phyloP scores from a whole-genome alignment of 2,329 filamentous ascomycete species.

The Chalaropsis ovoidea region DNA sequence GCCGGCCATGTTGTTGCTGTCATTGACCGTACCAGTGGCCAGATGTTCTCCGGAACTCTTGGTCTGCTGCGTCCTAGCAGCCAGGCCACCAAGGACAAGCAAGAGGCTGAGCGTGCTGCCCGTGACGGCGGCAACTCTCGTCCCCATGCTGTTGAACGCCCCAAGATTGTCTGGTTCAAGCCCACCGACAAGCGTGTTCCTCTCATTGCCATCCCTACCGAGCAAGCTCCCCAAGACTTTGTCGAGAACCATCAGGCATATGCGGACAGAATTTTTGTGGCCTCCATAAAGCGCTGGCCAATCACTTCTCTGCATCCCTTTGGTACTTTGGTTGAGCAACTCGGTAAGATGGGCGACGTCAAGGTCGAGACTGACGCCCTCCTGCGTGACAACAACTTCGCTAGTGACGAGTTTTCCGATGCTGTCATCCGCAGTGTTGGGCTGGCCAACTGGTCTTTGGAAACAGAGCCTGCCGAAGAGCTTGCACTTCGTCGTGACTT shows the following conservation, averaged over 20 bases:
- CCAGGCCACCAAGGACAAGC: slow-evolving; percentile 98
- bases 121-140: slow-evolving; percentile 56
- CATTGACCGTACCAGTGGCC: slow-evolving; percentile 89
- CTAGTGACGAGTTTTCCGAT: slow-evolving; percentile 93
- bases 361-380: slow-evolving; percentile 97
- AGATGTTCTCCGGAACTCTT: slow-evolving; percentile 97
- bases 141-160: slow-evolving; percentile 67
- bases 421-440: slow-evolving; percentile 88
- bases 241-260: slow-evolving; percentile 98
- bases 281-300: slow-evolving; percentile 98
- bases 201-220: slow-evolving; percentile 93
- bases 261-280: slow-evolving; percentile 94
- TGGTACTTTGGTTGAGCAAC: slow-evolving; percentile 90
- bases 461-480: slow-evolving; percentile 67
- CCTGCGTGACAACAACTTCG: slow-evolving; percentile 96
- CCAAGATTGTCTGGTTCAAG: slow-evolving; percentile 99
- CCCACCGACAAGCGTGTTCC: slow-evolving; percentile 98
- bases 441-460: slow-evolving; percentile 81
- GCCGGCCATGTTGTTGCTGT: slow-evolving; percentile 96
- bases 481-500: slow-evolving; percentile 76
- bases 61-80: slow-evolving; percentile 90
- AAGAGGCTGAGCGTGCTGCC: slow-evolving; percentile 88
- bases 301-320: slow-evolving; percentile 99
- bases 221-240: slow-evolving; percentile 94
- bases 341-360: slow-evolving; percentile 92